Base-by-base conservation (phyloP, 1,139 yeast genomes). In the Debaryomycetaceae sp. region DNA sequence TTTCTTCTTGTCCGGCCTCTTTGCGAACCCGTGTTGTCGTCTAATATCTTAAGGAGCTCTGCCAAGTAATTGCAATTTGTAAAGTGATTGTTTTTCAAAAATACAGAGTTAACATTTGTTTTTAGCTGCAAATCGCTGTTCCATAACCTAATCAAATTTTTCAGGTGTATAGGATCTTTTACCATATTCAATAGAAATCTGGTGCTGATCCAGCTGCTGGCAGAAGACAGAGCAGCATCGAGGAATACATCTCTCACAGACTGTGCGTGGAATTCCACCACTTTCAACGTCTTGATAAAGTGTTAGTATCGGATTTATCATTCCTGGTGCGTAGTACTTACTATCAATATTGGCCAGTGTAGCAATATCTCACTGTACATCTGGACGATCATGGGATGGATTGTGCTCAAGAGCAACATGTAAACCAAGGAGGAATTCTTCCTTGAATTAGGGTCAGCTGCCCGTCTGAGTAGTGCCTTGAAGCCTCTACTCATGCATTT, bases 271-370 rank as follows among this genome's bases (percentile, higher is more conserved):
- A 29, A 14, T 1, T 5, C n/a, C 5, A 5, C 6, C 3, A 32
- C 32, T 17, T 28, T 17, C 24, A 31, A 28, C 26, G 26, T 26
- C 16, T 31, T 32, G n/a, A 14, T 22, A n/a, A 26, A 11, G 24
- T 14, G 36, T 22, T 22, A 22, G 26, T 22, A 22, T 26, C 17
- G 17, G 18, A 9, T 6, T 30, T 34, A 11, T 18, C 16, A 4
- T 14, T 6, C 5, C 5, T 16, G 6, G 15, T 13, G 6, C 5
- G 31, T 13, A 17, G 28, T 41, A 43, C 46, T 5, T 42, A 42
- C 46, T 16, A 41, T 24, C 5, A 43, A 17, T 7, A 41, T 15
- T 22, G 41, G 41, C 48, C 48, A 22, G 26, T 22, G 26, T 11
- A 22, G 11, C 26, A 22, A 22, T 11, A 22, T 22, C 26, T 22